Evolutionary conservation across 441 rosid species (phyloP).

Genomic region (Cnidoscolus chayamansa): DNA sequence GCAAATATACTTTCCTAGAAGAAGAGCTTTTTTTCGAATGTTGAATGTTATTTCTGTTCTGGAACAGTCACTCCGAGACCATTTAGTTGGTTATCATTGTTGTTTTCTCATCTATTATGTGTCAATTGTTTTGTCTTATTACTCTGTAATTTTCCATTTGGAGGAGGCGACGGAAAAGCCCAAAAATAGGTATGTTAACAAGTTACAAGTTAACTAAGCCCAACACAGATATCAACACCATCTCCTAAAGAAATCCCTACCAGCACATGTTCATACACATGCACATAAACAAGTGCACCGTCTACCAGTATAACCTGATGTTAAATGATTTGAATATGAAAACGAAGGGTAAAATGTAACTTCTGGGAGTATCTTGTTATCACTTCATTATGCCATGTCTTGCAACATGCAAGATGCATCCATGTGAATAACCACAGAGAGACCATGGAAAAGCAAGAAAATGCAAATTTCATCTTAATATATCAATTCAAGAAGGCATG

Average conservation of each 20-base stretch:
- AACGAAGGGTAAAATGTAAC: background rate
- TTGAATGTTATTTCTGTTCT: background rate
- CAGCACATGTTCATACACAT: background rate
- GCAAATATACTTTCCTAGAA: background rate
- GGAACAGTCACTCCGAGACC: background rate
- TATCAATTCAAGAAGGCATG: background rate
- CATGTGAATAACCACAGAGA: background rate
- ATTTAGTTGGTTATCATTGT: background rate
- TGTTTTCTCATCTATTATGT: background rate
- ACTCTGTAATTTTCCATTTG: background rate
- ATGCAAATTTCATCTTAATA: background rate
- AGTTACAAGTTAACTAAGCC: background rate
- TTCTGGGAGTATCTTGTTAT: background rate
- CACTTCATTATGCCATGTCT: background rate
- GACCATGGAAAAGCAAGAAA: background rate
- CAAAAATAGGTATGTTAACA: background rate
- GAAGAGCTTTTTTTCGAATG: background rate
- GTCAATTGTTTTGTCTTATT: background rate
- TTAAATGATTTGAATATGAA: background rate
- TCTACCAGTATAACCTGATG: background rate
- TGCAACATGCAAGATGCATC: background rate
- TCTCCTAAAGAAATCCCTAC: background rate
- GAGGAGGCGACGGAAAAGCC: background rate
- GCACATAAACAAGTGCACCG: background rate
- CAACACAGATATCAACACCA: conserved; percentile 6